phyloP scores from a whole-genome alignment of 1,139 yeast species.

The Tardiomyces depauwii region DNA sequence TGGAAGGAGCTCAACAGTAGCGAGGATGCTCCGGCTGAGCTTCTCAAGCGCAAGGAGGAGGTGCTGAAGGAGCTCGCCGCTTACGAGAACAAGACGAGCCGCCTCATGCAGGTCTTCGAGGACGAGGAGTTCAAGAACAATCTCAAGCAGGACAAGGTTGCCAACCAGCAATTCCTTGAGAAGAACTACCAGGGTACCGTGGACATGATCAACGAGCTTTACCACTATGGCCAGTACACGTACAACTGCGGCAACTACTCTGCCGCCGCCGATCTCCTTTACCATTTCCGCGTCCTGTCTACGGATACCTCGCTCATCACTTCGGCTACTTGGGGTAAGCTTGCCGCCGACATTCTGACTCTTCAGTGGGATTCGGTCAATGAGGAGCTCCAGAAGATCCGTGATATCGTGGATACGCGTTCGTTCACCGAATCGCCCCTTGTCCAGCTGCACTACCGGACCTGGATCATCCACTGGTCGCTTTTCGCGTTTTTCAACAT shows the following conservation, averaged over 20 bases:
- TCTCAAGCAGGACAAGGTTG: constrained; percentile 41
- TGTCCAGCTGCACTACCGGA: constrained; percentile 46
- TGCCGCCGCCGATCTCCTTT: constrained; percentile 43
- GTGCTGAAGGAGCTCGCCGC: constrained; percentile 30
- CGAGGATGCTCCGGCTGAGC: constrained; percentile 30
- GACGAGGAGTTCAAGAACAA: constrained; percentile 37
- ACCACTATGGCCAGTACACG: constrained; percentile 47
- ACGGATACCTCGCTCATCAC: constrained; percentile 37
- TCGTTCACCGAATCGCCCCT: constrained; percentile 37
- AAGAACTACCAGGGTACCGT: constrained; percentile 35
- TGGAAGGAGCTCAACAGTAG: constrained; percentile 32
- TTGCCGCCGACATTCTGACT: constrained; percentile 45
- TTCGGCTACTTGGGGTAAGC: constrained; percentile 53
- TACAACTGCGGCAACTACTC: constrained; percentile 50
- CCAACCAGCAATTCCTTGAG: constrained; percentile 36
- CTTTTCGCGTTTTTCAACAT: constrained; percentile 47
- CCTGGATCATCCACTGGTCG: constrained; percentile 59
- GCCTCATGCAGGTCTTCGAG: constrained; percentile 36
- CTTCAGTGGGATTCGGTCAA: constrained; percentile 40
- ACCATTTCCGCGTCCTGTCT: constrained; percentile 44
- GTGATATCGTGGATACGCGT: constrained; percentile 46
- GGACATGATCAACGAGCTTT: constrained; percentile 39
- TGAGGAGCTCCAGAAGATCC: constrained; percentile 40
- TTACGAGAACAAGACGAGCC: constrained; percentile 34
- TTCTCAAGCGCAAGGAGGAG: constrained; percentile 29